Base-by-base conservation (phyloP, 1,284 basidiomycete genomes). In the Apiotrichum domesticum region DNA sequence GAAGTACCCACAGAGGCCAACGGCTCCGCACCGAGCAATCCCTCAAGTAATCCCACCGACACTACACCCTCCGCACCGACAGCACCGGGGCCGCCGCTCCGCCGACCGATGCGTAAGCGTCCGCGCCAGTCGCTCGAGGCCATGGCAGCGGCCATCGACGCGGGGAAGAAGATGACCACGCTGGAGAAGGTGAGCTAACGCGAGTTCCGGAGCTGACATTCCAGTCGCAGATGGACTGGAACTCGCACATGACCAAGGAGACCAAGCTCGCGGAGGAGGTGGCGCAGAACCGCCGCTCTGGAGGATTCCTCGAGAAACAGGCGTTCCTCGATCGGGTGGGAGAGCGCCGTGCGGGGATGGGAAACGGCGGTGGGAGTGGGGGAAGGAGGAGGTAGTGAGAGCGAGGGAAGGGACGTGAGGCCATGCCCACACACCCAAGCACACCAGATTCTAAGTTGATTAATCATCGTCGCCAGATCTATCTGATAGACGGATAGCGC, bases 151-250 rank as follows among this genome's bases (percentile, higher is more conserved):
- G 71, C 72, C 1, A 44, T 77, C 6, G 66, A 66, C 51, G 66
- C 62, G 42, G 73, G 72, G 11, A 77, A 75, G 65, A 77, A 77
- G 59, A 74, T 77, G 72, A 75, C 73, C 4, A 77, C 74, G 7
- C 58, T 75, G 32, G 75, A 75, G 54, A 77, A 77, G 68, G 75
- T 75, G 37, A n/a, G 41, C 52, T 59, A 40, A 63, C 52, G 9
- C 21, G 53, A 77, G 75, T 73, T 70, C 6, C 68, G 69, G 51
- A 68, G 42, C 52, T 60, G 44, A 63, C 53, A 32, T 4, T 74
- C 8, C 54, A 77, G 75, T 73, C 71, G 8, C 68, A 70, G 51
- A 68, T 74, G 65, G 75, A 77, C 54, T 77, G 75, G 75, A 73
- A 68, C 34, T 62, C 61, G 6, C 73, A 73, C 46, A 69, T 69